Conservation (phyloP, 2,329 filamentous ascomycete species). For the Arthroderma uncinatum region DNA sequence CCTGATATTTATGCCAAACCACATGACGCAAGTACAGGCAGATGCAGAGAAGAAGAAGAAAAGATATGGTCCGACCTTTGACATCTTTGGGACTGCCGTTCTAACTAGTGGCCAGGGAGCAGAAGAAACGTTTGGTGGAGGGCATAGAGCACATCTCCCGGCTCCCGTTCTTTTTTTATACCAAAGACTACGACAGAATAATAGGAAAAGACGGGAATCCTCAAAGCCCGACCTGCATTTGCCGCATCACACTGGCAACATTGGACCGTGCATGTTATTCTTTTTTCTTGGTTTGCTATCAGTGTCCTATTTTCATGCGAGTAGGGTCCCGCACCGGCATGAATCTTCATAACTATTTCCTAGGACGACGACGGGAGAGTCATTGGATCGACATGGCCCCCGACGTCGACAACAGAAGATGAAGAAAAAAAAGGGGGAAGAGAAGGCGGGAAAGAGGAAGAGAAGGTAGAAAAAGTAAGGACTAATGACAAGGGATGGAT, state of each 20-base stretch:
- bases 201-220: neutral
- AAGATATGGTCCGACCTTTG: neutral
- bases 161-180: neutral
- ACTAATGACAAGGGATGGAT: neutral
- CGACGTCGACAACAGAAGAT: neutral
- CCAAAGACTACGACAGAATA: neutral
- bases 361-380: neutral
- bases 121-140: constrained; percentile 1
- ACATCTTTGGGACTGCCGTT: neutral
- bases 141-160: neutral
- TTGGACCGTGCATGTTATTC: neutral
- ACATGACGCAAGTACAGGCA: neutral
- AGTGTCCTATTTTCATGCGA: neutral
- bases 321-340: neutral
- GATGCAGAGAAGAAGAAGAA: constrained; percentile 1
- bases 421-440: neutral
- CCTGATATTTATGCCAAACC: neutral
- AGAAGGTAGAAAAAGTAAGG: neutral
- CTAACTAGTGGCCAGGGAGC: neutral
- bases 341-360: neutral
- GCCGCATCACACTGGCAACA: neutral
- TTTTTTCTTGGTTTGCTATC: neutral
- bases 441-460: too few species aligned
- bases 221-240: neutral
- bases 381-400: neutral